These are phyloP conservation scores for Psilocybe azurescens DNA, from an alignment of 768 basidiomycete species.

Conservation along the genomic window DNA sequence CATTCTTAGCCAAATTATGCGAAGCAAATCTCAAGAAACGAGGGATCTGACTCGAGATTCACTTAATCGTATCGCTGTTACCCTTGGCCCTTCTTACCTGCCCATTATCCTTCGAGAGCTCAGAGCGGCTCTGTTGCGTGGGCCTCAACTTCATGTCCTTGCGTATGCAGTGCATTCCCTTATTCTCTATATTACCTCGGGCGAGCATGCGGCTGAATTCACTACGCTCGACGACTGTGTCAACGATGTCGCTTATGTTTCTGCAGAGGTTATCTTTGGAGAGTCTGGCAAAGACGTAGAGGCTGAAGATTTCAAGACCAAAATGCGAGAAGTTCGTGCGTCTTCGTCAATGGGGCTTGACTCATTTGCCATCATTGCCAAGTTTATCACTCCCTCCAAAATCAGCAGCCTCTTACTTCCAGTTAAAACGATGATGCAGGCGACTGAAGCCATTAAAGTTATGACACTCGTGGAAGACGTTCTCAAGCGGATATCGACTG, in stretches of 20 bases:
- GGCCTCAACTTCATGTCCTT: constrained; percentile 93
- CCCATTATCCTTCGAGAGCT: constrained; percentile 79
- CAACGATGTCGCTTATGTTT: constrained; percentile 78
- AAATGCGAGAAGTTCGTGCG: constrained; percentile 88
- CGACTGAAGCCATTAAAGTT: constrained; percentile 79
- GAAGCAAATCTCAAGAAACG: constrained; percentile 94
- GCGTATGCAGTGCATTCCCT: constrained; percentile 85
- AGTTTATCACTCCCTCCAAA: constrained; percentile 74
- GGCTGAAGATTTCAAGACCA: constrained; percentile 91
- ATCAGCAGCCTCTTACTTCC: constrained; percentile 81
- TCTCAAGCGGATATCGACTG: constrained; percentile 79
- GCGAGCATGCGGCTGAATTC: constrained; percentile 59
- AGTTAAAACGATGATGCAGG: constrained; percentile 82
- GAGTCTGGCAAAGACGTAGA: constrained; percentile 90
- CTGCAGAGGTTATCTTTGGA: constrained; percentile 92
- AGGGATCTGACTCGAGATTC: constrained; percentile 87
- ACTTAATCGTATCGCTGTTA: constrained; percentile 76
- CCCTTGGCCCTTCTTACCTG: constrained; percentile 77
- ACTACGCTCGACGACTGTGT: constrained; percentile 76
- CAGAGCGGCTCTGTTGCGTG: constrained; percentile 82
- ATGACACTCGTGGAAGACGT: constrained; percentile 90
- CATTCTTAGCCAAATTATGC: constrained; percentile 84
- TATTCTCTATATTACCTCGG: constrained; percentile 77
- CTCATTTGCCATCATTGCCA: constrained; percentile 82
- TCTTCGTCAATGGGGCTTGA: constrained; percentile 87